Conservation (phyloP, 768 basidiomycete species). For the Tulasnella calospora region DNA sequence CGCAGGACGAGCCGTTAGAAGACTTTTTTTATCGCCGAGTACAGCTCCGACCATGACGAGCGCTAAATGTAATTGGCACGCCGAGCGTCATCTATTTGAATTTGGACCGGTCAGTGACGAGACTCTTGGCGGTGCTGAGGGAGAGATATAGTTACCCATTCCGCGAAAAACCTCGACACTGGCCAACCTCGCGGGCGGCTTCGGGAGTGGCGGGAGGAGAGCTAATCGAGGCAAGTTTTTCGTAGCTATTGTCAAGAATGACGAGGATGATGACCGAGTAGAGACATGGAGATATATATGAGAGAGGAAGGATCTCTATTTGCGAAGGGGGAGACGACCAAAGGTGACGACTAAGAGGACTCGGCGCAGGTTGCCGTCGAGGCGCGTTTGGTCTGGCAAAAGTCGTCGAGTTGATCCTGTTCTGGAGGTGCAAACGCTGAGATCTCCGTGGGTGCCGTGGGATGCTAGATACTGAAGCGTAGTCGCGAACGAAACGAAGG, state of each 20-base stretch:
- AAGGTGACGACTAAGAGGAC: no score
- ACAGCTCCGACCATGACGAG: slow-evolving; percentile 54
- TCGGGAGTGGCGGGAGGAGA: not conserved
- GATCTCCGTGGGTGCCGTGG: no score
- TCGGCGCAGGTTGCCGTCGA: no score
- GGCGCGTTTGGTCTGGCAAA: no score
- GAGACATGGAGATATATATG: not conserved
- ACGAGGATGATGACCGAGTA: not conserved
- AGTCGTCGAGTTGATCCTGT: no score
- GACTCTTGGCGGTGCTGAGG: no score
- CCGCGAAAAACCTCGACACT: no score
- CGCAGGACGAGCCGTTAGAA: slow-evolving; percentile 24
- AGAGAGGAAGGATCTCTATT: not conserved
- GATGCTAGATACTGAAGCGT: no score
- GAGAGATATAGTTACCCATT: no score
- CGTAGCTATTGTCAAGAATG: not conserved
- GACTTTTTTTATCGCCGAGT: slow-evolving; percentile 55
- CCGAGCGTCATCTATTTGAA: slow-evolving; percentile 35
- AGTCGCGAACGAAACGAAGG: no score
- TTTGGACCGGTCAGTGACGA: no score
- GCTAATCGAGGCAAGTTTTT: not conserved
- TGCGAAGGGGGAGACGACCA: not conserved
- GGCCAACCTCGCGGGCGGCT: not conserved
- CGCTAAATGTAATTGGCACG: slow-evolving; percentile 35
- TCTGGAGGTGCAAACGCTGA: no score